Base-by-base conservation (phyloP, 1,284 basidiomycete genomes). In the Tylopilus orsonianus region DNA sequence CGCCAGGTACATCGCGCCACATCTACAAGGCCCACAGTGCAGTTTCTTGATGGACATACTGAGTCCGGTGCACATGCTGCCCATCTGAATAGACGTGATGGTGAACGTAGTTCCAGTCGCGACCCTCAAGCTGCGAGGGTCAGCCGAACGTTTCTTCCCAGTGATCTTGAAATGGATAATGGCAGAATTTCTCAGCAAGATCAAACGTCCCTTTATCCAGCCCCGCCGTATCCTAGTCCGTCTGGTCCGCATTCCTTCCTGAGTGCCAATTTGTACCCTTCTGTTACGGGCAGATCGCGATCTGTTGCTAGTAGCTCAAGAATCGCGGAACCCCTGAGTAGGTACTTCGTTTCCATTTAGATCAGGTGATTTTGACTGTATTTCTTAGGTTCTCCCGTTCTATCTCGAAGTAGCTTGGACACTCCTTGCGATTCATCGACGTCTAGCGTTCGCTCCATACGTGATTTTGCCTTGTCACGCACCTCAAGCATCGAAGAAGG, bases 401-500 rank as follows among this genome's bases (percentile, higher is more conserved):
- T 7, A 23, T 38, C 41, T 14, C 45, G 26, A 33, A 27, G 20
- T 18, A 39, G 26, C 33, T n/a, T 33, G 43, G 45, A 56, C 14
- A 30, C 36, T 33, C 13, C 41, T 6, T 22, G 24, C 34, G 45
- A 43, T 19, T 62, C 57, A 9, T 62, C 66, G 3, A 30, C 59
- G 12, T 60, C 60, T 8, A 56, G 59, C 43, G 43, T 61, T 33
- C 48, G 53, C 41, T 55, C 61, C 18, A 40, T 49, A 29, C 45
- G 40, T 40, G 52, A 50, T 18, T 7, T 24, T 36, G 13, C 64
- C 32, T 42, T 64, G 29, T 58, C 70, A 19, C 68, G 74, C 30
- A 63, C 65, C 22, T 68, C 69, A 9, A 75, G 71, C 50, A 62
- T 73, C 18, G 71, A 71, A 30, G 68, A 69, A 44, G 56, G 65